phyloP scores from a whole-genome alignment of 1,284 basidiomycete genomes.

The Cryptococcus sp. region DNA sequence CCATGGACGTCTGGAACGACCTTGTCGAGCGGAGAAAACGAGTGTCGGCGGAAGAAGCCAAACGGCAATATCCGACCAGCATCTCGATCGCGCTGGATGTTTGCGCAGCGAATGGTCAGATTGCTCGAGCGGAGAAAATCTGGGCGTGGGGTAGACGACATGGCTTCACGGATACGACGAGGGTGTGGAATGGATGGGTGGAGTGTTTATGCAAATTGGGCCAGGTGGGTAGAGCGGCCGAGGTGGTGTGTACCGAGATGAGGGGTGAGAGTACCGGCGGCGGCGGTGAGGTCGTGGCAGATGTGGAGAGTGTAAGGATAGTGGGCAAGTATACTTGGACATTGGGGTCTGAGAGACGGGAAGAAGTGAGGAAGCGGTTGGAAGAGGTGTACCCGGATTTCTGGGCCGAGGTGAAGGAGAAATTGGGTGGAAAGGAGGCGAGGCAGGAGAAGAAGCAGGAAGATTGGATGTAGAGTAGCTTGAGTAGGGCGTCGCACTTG shows the following conservation, averaged over 20 bases:
- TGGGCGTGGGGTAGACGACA: constrained; percentile 53
- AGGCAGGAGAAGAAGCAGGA: no score
- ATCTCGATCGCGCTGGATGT: constrained; percentile 80
- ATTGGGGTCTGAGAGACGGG: constrained; percentile 8
- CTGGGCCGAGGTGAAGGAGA: constrained; percentile 24
- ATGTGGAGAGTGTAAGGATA: constrained; percentile 38
- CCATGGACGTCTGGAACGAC: constrained; percentile 74
- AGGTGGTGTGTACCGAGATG: constrained; percentile 64
- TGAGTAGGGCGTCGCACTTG: no score
- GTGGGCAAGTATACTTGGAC: constrained; percentile 44
- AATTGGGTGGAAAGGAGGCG: no score
- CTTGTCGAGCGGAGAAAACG: constrained; percentile 54
- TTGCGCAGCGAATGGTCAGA: constrained; percentile 60
- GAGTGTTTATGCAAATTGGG: constrained; percentile 76
- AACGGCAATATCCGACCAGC: constrained; percentile 56
- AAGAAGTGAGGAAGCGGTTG: constrained; percentile 13
- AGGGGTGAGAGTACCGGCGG: constrained; percentile 5
- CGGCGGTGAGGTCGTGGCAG: constrained; percentile 15
- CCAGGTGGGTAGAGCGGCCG: constrained; percentile 62
- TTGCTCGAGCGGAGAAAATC: constrained; percentile 54
- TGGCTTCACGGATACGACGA: constrained; percentile 54
- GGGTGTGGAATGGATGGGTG: constrained; percentile 69
- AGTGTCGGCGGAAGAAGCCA: constrained; percentile 27
- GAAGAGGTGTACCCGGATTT: constrained; percentile 24
- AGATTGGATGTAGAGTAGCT: no score